A percentile compares a stretch with the other conserved stretches of the same genome.
These are phyloP conservation scores for Penicillium sp. DNA, from an alignment of 2,329 filamentous ascomycete species.

Conservation along the genomic window DNA sequence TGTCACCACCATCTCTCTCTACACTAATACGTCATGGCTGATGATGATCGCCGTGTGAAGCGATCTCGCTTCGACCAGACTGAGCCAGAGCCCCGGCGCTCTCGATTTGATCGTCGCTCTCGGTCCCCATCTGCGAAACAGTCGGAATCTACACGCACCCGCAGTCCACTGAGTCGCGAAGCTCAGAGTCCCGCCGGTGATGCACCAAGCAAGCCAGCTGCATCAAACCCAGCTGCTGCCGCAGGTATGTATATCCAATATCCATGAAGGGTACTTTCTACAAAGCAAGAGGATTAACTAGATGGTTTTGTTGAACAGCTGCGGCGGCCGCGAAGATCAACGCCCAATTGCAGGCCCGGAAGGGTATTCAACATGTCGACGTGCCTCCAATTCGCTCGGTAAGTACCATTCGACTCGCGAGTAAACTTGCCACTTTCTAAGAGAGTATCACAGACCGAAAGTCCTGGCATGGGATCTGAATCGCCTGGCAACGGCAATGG, in stretches of 20 bases:
- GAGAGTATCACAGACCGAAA: constrained; percentile 37
- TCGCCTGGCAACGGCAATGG: constrained; percentile 45
- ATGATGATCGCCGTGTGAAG: constrained; percentile 69
- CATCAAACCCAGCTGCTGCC: constrained; percentile 66
- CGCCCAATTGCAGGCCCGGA: constrained; percentile 75
- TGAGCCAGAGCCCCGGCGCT: constrained; percentile 71
- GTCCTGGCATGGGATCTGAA: constrained; percentile 51
- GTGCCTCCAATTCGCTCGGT: constrained; percentile 70
- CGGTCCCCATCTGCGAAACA: constrained; percentile 67
- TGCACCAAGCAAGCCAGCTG: constrained; percentile 41
- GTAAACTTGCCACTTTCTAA: constrained; percentile 10
- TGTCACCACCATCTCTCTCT: neutral
- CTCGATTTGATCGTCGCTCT: constrained; percentile 87
- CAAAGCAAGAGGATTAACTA: too few relatives aligned
- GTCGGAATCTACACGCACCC: constrained; percentile 66
- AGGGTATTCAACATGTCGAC: constrained; percentile 84
- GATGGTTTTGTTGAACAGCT: constrained; percentile 53
- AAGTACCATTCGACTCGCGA: constrained; percentile 19
- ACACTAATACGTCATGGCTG: constrained; percentile 55
- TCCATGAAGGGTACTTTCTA: too few relatives aligned
- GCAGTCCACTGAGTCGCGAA: constrained; percentile 65
- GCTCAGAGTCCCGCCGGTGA: constrained; percentile 45
- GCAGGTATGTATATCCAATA: constrained; percentile 53
- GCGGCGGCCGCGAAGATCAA: constrained; percentile 86
- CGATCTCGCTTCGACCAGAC: constrained; percentile 93